Base-by-base conservation (phyloP, 345 rosid species). In the Acer negundo region DNA sequence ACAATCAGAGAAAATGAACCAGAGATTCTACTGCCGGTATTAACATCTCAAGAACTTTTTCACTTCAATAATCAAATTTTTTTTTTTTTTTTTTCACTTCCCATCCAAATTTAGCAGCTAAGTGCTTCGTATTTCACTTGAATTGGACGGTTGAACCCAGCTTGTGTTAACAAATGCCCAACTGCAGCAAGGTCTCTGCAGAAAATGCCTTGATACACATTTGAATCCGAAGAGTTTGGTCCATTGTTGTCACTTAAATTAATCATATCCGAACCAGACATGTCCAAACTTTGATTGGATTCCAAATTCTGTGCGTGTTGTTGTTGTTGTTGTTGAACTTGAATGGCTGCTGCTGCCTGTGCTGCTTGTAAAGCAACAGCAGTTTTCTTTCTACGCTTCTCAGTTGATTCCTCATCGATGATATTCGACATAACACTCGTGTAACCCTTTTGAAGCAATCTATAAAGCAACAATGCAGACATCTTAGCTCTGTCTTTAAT, bases 161-260 rank as follows among this genome's bases (percentile, higher is more conserved):
- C 91, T 73, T 91, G 92, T 1, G 97, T 77, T 64, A 95, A 80
- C 83, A 95, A 78, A 86, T 75, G 92, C 65, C 97, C 97, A 35
- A 95, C 98, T 0, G 77, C 90, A 0, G 97, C 91, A 17, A 93
- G 88, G 78, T 96, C 99, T 42, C 99, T 82, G 87, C 98, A 96
- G 83, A 96, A 96, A 17, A 94, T 88, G n/a, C 98, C 98, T 68
- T 91, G 97, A 75, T 89, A 92, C 72, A 82, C 88, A 68, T 89
- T 85, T 8, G 90, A 11, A 75, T 87, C 67, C 1, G 82, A 17
- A 44, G 80, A 38, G 11, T 86, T 28, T 26, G 80, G 56, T 4
- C 44, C 53, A 22, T 78, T 77, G 70, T 65, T 80, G 38, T 84
- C 87, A 31, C 49, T 42, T 6, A 74, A 69, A 67, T 46, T 51